phyloP scores from a whole-genome alignment of 2,329 filamentous ascomycete genomes.

The Achaetomium macrosporum region DNA sequence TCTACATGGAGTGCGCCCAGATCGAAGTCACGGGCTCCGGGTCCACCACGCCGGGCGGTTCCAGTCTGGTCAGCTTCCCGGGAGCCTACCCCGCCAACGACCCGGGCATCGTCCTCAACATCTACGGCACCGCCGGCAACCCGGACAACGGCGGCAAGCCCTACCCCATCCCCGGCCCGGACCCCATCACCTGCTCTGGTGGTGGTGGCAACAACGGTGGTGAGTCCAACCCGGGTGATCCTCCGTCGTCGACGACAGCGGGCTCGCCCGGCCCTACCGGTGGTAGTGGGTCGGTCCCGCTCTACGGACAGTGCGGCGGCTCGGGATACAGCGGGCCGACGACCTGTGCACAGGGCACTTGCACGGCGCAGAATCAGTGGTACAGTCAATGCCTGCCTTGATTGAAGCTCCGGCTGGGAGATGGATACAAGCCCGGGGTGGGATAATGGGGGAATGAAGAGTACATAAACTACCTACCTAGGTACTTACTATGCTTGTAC shows the following conservation, averaged over 20 bases:
- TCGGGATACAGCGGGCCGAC: constrained; percentile 23
- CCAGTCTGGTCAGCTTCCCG: constrained; percentile 31
- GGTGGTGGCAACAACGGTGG: constrained; percentile 14
- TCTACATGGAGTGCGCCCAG: constrained; percentile 36
- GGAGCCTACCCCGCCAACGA: constrained; percentile 32
- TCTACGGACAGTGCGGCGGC: constrained; percentile 25
- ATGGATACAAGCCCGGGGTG: too few relatives aligned
- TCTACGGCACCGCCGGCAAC: constrained; percentile 30
- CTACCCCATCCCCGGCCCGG: constrained; percentile 34
- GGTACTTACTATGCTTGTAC: too few relatives aligned
- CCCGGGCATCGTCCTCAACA: constrained; percentile 31
- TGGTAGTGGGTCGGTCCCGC: constrained; percentile 6
- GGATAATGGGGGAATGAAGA: too few relatives aligned
- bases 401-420: not conserved
- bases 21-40: constrained; percentile 28
- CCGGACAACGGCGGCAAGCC: constrained; percentile 29
- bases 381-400: constrained; percentile 19
- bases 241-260: not conserved
- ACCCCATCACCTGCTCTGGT: constrained; percentile 25
- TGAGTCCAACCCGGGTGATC: constrained; percentile 4
- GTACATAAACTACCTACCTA: too few relatives aligned
- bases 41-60: constrained; percentile 20
- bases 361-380: constrained; percentile 21
- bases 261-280: not conserved
- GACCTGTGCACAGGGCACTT: constrained; percentile 20